Evolutionary conservation across 202 grass and related monocot genomes (phyloP), one percentile per base, ranked within the genome.

Genomic region (Setaria viridis): DNA sequence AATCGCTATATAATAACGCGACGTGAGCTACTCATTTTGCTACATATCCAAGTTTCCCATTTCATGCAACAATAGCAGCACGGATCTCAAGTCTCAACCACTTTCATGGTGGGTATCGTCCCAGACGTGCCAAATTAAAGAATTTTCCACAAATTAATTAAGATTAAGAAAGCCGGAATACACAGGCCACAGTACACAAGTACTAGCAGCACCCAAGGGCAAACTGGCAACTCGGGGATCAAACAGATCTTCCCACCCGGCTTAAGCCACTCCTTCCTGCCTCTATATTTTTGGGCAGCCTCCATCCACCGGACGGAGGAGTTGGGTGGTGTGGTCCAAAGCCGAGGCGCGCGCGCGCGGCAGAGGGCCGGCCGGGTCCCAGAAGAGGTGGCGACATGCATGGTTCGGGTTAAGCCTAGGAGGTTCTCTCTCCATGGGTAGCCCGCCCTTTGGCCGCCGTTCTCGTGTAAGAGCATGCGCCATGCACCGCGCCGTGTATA

Each of bases 311-410:
- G 51, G 85, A 7, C 14, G 20, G 62, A 25, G 5, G 45, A 14
- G 11, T 15, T 30, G n/a, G 16, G 6, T 4, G n/a, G 6, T 3
- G 85, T 84, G 81, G 85, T 77, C 81, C 89, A 72, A 76, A 17
- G 16, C 32, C 30, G 2, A 53, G 15, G 47, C 15, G 30, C 39
- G 39, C 39, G 39, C 39, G 39, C 39, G 39, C 34, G 34, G 34
- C 34, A 35, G 34, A 35, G 39, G 39, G 39, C 39, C 39, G 16
- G 47, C 47, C 33, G 32, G 50, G 25, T 14, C 89, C 88, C 77
- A 68, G 89, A 80, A 82, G 80, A 82, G 89, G 85, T 88, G 85
- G 89, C 77, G 39, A 85, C 72, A 88, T 88, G 80, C 64, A 88
- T 82, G 72, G 85, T 91, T 91, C 25, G 82, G 82, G 89, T 82